phyloP scores from a whole-genome alignment of 768 basidiomycete species.

The Tylopilus felleus region DNA sequence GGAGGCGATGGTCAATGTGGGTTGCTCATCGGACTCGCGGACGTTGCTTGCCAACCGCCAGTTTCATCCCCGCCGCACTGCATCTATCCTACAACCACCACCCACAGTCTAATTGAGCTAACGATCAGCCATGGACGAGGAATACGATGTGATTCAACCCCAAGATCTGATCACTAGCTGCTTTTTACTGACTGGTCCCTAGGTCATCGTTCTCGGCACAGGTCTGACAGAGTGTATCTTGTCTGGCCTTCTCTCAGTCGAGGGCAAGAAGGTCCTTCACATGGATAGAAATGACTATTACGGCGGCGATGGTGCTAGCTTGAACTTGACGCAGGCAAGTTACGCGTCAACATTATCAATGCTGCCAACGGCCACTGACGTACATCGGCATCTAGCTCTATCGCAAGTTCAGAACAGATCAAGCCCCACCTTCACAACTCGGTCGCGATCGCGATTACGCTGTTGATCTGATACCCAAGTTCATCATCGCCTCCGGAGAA shows the following conservation, averaged over 20 bases:
- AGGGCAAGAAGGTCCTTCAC: conserved; percentile 99
- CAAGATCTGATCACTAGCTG: conserved; percentile 14
- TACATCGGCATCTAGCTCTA: conserved; percentile 63
- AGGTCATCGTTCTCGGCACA: conserved; percentile 93
- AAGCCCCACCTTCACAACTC: conserved; percentile 74
- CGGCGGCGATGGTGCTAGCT: conserved; percentile 93
- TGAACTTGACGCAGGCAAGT: conserved; percentile 93
- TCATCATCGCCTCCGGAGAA: conserved; percentile 97
- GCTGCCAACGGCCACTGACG: conserved; percentile 13
- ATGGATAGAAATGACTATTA: conserved; percentile 99
- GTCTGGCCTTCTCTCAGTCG: conserved; percentile 96
- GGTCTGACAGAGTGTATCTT: conserved; percentile 98
- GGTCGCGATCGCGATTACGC: conserved; percentile 98
- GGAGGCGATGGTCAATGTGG: background rate
- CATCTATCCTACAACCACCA: conserved; percentile 9
- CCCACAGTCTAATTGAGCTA: conserved; percentile 9
- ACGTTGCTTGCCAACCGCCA: conserved; percentile 17
- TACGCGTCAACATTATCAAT: conserved; percentile 7
- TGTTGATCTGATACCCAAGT: conserved; percentile 97
- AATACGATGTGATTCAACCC: conserved; percentile 75
- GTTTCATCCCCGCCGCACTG: background rate
- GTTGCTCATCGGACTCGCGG: conserved; percentile 1
- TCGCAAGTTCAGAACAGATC: conserved; percentile 85
- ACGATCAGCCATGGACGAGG: conserved; percentile 84
- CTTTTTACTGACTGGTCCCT: conserved; percentile 17